These are phyloP conservation scores for Teratosphaeria destructans DNA, from an alignment of 2,329 filamentous ascomycete genomes.

Conservation along the genomic window DNA sequence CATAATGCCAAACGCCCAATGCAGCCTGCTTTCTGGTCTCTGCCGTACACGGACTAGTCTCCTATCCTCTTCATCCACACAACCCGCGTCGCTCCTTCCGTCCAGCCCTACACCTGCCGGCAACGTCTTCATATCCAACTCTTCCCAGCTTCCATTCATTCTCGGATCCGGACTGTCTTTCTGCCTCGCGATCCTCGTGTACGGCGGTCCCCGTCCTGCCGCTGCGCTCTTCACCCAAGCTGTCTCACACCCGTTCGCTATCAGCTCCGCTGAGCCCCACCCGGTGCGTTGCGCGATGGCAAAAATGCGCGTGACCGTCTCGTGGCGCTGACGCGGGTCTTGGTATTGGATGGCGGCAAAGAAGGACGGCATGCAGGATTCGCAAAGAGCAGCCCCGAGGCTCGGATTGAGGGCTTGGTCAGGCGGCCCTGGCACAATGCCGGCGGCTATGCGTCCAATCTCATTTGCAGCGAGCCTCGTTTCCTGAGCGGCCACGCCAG, in stretches of 20 bases:
- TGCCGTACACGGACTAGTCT: slow-evolving; percentile 48
- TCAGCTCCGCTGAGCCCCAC: slow-evolving; percentile 73
- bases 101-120: slow-evolving; percentile 3
- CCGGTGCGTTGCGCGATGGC: slow-evolving; percentile 73
- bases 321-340: slow-evolving; percentile 60
- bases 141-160: slow-evolving; percentile 23
- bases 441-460: slow-evolving; percentile 71
- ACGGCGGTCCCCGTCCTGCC: slow-evolving; percentile 66
- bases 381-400: slow-evolving; percentile 71
- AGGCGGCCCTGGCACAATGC: slow-evolving; percentile 43
- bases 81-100: background rate
- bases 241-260: slow-evolving; percentile 74
- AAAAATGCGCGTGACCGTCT: slow-evolving; percentile 63
- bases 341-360: slow-evolving; percentile 76
- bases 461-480: slow-evolving; percentile 62
- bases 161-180: slow-evolving; percentile 20
- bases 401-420: slow-evolving; percentile 59
- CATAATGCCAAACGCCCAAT: slow-evolving; percentile 70
- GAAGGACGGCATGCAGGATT: slow-evolving; percentile 73
- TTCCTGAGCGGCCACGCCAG: slow-evolving; percentile 61
- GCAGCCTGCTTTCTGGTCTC: slow-evolving; percentile 48
- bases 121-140: slow-evolving; percentile 16
- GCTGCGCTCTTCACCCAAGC: slow-evolving; percentile 69
- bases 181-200: slow-evolving; percentile 37
- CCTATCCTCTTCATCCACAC: slow-evolving; percentile 31